Base-by-base conservation (phyloP, 164 flowering plant genomes). In the Magnolia sinica region DNA sequence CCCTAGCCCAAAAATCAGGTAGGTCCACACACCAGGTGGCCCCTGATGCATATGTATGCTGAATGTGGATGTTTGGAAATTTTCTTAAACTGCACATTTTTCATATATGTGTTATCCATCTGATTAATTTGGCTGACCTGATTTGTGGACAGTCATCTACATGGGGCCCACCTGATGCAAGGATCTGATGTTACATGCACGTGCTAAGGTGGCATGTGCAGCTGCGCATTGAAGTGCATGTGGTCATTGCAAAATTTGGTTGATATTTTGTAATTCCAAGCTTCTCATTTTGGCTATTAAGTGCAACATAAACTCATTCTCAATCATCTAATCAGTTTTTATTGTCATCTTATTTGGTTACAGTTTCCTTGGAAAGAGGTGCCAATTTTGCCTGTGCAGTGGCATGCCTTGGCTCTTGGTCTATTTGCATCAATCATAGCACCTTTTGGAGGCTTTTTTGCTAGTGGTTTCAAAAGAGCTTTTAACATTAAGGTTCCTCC, bases 381-480 rank as follows among this genome's bases (percentile, higher is more conserved):
- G 18, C 50, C 89, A n/a, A 66, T 96, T 76, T 75, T 91, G 74
- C 99, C 98, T 10, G 97, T 91, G 70, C 99, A 96, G 75, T 89
- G 95, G 96, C 99, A 96, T 87, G 96, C 94, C 64, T 70, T 96
- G 67, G 85, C 88, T 7, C 82, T 96, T 72, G 98, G 97, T 72
- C 83, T 94, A 71, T 96, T 96, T 82, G 92, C 99, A 70, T 96
- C 99, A 29, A 91, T 92, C 66, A 96, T 96, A 77, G 99, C 99
- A 77, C 99, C 99, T 71, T 96, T 96, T 87, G 99, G 99, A 79
- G 99, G 99, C 37, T 96, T 94, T 79, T 96, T 96, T 81, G 99
- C 99, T 0, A 96, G 99, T 82, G 99, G 99, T 24, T 94, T 96
- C 76, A 96, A 94, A 74, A 86, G 98, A 84, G 99, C 99, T 71